These are phyloP conservation scores for Pestalotiopsis sp. DNA, from an alignment of 2,329 filamentous ascomycete species.

Conservation along the genomic window DNA sequence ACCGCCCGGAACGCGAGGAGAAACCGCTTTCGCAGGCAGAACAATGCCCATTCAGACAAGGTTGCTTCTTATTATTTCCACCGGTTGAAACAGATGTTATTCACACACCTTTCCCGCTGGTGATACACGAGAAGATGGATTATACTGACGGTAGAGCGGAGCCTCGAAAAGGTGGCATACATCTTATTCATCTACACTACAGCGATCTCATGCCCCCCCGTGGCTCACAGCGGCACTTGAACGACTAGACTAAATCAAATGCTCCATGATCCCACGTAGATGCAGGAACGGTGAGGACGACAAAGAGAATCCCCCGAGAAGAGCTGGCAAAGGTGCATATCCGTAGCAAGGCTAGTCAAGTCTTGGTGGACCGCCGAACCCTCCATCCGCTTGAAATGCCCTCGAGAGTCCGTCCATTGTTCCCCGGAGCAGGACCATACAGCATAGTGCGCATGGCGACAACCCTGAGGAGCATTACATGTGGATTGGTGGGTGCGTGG, in stretches of 20 bases:
- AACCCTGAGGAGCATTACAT: not conserved
- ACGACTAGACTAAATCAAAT: not conserved
- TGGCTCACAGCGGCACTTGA: not conserved
- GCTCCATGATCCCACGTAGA: not conserved
- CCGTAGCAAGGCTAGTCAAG: not conserved
- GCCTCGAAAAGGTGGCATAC: not conserved
- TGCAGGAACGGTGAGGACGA: conserved; percentile 3
- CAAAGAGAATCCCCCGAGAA: not conserved
- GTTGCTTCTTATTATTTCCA: not conserved
- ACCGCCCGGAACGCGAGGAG: not conserved
- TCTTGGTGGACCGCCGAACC: not conserved
- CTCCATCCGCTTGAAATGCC: not conserved
- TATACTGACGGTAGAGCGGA: not conserved
- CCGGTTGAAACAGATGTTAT: not conserved
- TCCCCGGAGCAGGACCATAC: not conserved
- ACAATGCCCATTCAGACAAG: not conserved
- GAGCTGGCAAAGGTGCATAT: conserved; percentile 5
- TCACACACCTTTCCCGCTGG: not conserved
- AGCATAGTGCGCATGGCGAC: not conserved
- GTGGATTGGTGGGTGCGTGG: not conserved
- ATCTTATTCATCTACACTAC: not conserved
- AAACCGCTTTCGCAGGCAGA: not conserved
- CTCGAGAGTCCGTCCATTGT: not conserved
- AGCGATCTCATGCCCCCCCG: not conserved
- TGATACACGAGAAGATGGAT: not conserved